Evolutionary conservation across 768 basidiomycete species (phyloP).

Genomic region (Ramaria sp.): DNA sequence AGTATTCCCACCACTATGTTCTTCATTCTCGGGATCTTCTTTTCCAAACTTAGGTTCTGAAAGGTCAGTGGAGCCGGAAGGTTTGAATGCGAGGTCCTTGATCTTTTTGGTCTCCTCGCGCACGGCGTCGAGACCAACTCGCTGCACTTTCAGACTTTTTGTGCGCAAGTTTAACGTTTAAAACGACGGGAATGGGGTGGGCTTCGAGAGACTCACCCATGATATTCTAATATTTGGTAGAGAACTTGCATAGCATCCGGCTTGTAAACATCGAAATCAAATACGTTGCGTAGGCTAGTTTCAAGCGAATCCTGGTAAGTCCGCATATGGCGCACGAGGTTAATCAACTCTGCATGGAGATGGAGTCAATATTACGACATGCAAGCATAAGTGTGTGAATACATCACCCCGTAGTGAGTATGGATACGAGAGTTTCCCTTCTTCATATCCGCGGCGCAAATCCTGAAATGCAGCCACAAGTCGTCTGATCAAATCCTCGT

Average conservation of each 20-base stretch:
- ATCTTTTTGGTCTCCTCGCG: constrained; percentile 41
- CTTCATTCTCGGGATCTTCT: constrained; percentile 43
- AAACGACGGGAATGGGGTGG: no score
- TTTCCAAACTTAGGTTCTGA: constrained; percentile 49
- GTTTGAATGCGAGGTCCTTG: constrained; percentile 46
- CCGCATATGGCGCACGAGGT: constrained; percentile 51
- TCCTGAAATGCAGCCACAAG: constrained; percentile 59
- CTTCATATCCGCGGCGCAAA: constrained; percentile 45
- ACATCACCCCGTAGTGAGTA: constrained; percentile 54
- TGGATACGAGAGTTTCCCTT: constrained; percentile 48
- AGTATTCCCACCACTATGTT: constrained; percentile 50
- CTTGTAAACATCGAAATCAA: constrained; percentile 61
- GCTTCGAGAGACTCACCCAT: no score
- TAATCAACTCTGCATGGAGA: constrained; percentile 42
- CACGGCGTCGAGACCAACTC: constrained; percentile 47
- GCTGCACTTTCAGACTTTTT: constrained; percentile 36
- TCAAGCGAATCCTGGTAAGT: constrained; percentile 47
- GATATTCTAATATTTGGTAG: constrained; percentile 43
- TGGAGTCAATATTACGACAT: neutral
- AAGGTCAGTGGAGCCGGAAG: constrained; percentile 35
- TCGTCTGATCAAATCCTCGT: constrained; percentile 38
- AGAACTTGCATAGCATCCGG: constrained; percentile 55
- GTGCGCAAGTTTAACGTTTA: no score
- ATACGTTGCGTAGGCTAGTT: constrained; percentile 50
- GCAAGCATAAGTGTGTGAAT: neutral